Evolutionary conservation across 2,329 filamentous ascomycete genomes (phyloP).

Genomic region (Fusarium armeniacum): DNA sequence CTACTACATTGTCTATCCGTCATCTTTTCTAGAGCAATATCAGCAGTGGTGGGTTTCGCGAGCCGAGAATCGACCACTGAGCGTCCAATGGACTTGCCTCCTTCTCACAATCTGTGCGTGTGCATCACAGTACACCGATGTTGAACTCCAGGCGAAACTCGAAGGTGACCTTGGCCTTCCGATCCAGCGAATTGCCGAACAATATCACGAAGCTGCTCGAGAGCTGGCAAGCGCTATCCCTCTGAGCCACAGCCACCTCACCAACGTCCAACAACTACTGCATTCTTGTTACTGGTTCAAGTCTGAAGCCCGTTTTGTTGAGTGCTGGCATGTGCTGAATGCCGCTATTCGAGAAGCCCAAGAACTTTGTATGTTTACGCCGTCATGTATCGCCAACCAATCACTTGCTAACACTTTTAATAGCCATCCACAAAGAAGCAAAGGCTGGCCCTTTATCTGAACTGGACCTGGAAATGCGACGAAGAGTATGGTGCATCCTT

Average conservation of each 20-base stretch:
- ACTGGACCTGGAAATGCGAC: slow-evolving; percentile 55
- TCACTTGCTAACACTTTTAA: slow-evolving; percentile 11
- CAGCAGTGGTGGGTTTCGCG: slow-evolving; percentile 54
- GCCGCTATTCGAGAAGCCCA: slow-evolving; percentile 56
- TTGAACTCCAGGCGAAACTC: slow-evolving; percentile 52
- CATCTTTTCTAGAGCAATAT: slow-evolving; percentile 55
- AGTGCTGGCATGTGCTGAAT: slow-evolving; percentile 57
- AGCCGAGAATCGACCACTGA: slow-evolving; percentile 50
- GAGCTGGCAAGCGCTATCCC: slow-evolving; percentile 54
- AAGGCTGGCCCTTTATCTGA: slow-evolving; percentile 48
- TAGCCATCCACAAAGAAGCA: slow-evolving; percentile 54
- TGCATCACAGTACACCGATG: slow-evolving; percentile 53
- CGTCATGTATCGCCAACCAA: not conserved
- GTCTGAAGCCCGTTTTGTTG: slow-evolving; percentile 55
- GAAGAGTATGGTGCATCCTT: slow-evolving; percentile 56
- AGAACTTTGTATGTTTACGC: slow-evolving; percentile 50
- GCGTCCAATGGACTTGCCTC: slow-evolving; percentile 57
- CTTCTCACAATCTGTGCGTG: slow-evolving; percentile 58
- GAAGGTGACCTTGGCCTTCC: slow-evolving; percentile 52
- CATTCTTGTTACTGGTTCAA: slow-evolving; percentile 58
- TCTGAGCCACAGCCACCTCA: slow-evolving; percentile 52
- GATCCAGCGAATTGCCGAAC: slow-evolving; percentile 50
- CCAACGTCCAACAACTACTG: slow-evolving; percentile 55
- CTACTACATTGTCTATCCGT: slow-evolving; percentile 57
- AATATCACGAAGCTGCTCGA: slow-evolving; percentile 54